Base-by-base conservation (phyloP, 169 alveolate species). In the Amoebophrya sp. region DNA sequence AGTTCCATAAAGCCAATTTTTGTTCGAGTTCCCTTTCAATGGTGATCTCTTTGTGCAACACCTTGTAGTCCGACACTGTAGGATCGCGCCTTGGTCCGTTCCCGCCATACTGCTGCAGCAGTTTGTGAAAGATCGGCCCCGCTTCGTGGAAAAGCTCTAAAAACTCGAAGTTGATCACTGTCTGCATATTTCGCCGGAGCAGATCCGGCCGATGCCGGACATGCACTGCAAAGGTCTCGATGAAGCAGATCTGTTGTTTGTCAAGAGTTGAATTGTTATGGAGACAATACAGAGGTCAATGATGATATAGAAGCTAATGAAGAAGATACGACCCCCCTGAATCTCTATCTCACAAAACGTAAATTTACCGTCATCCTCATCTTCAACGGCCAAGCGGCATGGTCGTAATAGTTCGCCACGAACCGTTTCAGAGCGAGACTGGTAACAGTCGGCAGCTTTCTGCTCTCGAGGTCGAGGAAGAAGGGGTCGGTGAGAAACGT, bases 111-210 rank as follows among this genome's bases (percentile, higher is more conserved):
- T 65, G 83, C 83, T 65, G 83, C 39, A 65, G n/a, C 2, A 65
- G 38, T 26, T 65, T 65, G 3, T 65, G 83, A 1, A 65, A 26
- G 36, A 65, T 18, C 3, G 83, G 83, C 33, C 83, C 83, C 83
- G 83, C 83, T 6, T 29, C 83, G 83, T 65, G 83, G 26, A 65
- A 65, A 26, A 65, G 18, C 39, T 1, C 26, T 36, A 65, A 65
- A 65, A 65, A 65, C 26, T 65, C 83, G 33, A 65, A 65, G 33
- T 65, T 65, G 83, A 65, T 65, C 83, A 65, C 83, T 10, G 83
- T 26, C 2, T 36, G 2, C 83, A 65, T 29, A 36, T 65, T 65
- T 26, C n/a, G 18, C 83, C 18, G 83, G 38, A 65, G 26, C 83
- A 65, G 83, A 0, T 65, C 83, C 83, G 83, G 83, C 83, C 83